These are phyloP conservation scores for Trypanosoma caninum DNA, from an alignment of 208 protist species.

Conservation along the genomic window DNA sequence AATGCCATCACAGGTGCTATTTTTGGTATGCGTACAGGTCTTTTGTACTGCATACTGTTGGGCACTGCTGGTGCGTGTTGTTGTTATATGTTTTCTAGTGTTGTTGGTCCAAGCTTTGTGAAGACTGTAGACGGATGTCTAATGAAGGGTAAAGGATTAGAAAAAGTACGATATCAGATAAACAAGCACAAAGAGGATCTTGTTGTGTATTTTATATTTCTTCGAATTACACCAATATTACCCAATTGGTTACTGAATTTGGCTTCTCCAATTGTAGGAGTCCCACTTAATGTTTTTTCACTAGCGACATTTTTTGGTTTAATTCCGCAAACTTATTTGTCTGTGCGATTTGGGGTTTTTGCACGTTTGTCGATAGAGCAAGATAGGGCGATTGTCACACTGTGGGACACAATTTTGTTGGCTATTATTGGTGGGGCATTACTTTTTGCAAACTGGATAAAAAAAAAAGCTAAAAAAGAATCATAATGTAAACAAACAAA, in stretches of 20 bases:
- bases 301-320: conserved; percentile 84
- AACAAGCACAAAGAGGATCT: conserved; percentile 54
- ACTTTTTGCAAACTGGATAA: conserved; percentile 19
- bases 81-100: conserved; percentile 45
- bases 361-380: conserved; percentile 9
- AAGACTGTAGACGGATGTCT: conserved; percentile 35
- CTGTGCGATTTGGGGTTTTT: conserved; percentile 73
- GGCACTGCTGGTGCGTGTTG: conserved; percentile 54
- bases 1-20: conserved; percentile 79
- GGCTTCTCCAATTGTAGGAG: conserved; percentile 73
- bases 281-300: conserved; percentile 66
- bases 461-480: not conserved
- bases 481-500: not conserved
- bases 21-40: conserved; percentile 58
- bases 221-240: conserved; percentile 89
- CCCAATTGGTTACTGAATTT: conserved; percentile 95
- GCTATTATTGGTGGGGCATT: conserved; percentile 41
- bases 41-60: conserved; percentile 59
- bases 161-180: conserved; percentile 57
- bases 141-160: conserved; percentile 56
- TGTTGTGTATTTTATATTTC: conserved; percentile 89
- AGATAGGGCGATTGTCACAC: conserved; percentile 43
- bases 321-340: conserved; percentile 86
- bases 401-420: conserved; percentile 70
- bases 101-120: conserved; percentile 44